Base-by-base conservation (phyloP, 805 yeast genomes). In the Candida nanaspora region DNA sequence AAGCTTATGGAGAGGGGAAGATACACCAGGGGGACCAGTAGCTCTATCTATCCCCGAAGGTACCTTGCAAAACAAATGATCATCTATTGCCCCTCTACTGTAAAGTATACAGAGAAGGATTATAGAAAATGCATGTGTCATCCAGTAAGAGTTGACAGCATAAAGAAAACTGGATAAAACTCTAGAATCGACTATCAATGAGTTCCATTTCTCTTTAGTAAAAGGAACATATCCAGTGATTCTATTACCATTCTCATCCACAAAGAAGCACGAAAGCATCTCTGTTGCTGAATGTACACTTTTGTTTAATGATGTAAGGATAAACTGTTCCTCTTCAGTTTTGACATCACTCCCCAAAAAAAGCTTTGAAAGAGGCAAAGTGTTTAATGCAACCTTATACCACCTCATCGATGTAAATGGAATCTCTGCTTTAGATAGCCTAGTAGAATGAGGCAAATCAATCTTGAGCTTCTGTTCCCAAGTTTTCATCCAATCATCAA, bases 381-480 rank as follows among this genome's bases (percentile, higher is more conserved):
- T 35, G 19, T 44, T 43, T 20, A 43, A 29, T 4, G 47, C 44
- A 23, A 47, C 30, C 30, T 40, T 36, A 25, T 47, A 47, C 51
- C 51, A 47, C n/a, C 51, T 29, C 47, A 43, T 43, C 14, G 51
- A 47, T 1, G 51, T 47, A 37, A 46, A 47, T n/a, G 51, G 51
- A 14, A 47, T 43, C 22, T 31, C 23, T 6, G 34, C 15, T 18
- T 21, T 19, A n/a, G 16, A 18, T 4, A 31, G 19, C 27, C 45
- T 47, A 3, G 45, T 41, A 2, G 26, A 13, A n/a, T 22, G 4
- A 7, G 22, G 7, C 8, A 13, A 16, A n/a, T 38, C 30, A 18
- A 16, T 21, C n/a, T n/a, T n/a, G 15, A 41, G 29, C 18, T 37
- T 40, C 19, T 35, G 45, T 15, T 36, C 42, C 50, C 50, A 46